Evolutionary conservation across 192 early-diverging fungal genomes (phyloP), one percentile per base, ranked within the genome.

Genomic region (Geranomyces michiganensis): DNA sequence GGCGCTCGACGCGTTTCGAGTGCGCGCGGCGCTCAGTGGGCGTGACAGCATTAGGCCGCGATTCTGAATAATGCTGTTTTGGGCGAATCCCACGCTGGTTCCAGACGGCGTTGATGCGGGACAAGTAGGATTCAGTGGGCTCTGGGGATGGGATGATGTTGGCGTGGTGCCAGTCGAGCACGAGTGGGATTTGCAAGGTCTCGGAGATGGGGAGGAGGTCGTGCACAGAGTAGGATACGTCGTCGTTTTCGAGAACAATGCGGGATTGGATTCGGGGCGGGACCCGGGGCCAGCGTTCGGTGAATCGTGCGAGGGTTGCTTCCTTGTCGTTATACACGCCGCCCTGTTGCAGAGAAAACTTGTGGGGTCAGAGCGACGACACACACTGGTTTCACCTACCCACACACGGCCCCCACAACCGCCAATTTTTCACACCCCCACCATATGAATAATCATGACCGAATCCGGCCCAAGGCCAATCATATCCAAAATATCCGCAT

Each of bases 191-290:
- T 30, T 48, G 30, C 13, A 83, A 48, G 13, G 71, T 60, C 64
- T 85, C 71, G 69, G 81, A 83, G 26, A 75, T 65, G 17, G 81
- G 81, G n/a, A 85, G 61, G 13, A 85, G 41, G 6, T 85, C 83
- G 24, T 71, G 56, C 10, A 83, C 79, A 15, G 66, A 72, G 45
- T 81, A 85, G 36, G 76, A 81, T 19, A 83, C 53, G 61, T 85
- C 83, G 64, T 85, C 83, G 55, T 85, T 85, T 44, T 85, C 83
- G 29, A 85, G 71, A 6, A 83, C 81, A 19, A 85, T 56, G 22
- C 83, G 74, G 15, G 67, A n/a, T 60, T 74, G 79, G 46, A 80
- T 78, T 14, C 68, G 53, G n/a, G 60, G 22, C 1, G 78, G 71
- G 33, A 84, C 41, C 15, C 30, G 47, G 2, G 30, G 43, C 47